A percentile compares a stretch with the other conserved stretches of the same genome.
These are phyloP conservation scores for Coemansia sp. DNA, from an alignment of 371 early-diverging fungal species.

Conservation along the genomic window DNA sequence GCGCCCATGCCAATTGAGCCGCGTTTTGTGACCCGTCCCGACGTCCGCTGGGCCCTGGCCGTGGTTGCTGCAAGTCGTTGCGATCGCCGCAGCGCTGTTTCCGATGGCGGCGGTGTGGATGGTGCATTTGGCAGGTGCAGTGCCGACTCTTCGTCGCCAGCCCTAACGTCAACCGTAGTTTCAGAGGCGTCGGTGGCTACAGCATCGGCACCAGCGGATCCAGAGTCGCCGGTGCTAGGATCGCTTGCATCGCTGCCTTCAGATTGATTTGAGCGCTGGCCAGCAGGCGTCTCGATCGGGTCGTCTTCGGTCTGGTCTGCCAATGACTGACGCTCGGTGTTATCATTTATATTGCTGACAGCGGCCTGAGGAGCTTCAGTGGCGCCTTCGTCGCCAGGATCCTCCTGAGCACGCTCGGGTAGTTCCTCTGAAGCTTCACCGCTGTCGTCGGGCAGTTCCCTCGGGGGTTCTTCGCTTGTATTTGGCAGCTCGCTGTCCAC, in stretches of 20 bases:
- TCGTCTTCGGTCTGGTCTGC: too few species aligned
- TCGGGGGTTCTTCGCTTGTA: background rate
- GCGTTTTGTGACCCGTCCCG: background rate
- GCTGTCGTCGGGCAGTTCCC: too few species aligned
- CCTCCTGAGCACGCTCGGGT: background rate
- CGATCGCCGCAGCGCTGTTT: background rate
- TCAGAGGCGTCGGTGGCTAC: too few species aligned
- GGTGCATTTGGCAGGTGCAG: too few species aligned
- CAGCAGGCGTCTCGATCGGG: too few species aligned
- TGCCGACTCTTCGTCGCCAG: too few species aligned
- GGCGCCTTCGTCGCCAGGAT: background rate
- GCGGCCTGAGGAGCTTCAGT: too few species aligned
- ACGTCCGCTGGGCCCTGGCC: background rate
- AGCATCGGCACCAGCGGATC: background rate
- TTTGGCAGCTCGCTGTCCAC: background rate
- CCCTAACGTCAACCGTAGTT: too few species aligned
- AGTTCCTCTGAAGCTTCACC: background rate
- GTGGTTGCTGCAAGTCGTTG: background rate
- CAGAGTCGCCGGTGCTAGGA: background rate
- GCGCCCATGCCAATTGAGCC: background rate
- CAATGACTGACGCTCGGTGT: background rate
- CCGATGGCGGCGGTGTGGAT: background rate
- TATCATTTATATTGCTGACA: background rate
- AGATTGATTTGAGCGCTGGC: background rate
- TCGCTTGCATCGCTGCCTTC: background rate